phyloP scores from a whole-genome alignment of 352 stramenopile genomes.

The Plasmopara halstedii region DNA sequence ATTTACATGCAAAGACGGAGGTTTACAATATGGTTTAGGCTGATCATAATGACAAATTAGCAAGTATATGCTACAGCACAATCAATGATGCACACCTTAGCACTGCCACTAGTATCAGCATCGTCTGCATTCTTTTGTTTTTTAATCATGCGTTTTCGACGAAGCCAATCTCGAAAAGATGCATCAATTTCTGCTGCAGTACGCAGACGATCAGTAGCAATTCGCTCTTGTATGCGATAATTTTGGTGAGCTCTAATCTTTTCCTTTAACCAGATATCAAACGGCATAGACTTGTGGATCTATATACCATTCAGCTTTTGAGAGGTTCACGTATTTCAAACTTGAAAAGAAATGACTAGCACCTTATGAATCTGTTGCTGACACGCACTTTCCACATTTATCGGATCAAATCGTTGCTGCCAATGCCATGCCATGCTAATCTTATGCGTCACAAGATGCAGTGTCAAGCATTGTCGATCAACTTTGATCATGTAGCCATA shows the following conservation, averaged over 20 bases:
- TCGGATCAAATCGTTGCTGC: slow-evolving; percentile 42
- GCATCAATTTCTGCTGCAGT: slow-evolving; percentile 23
- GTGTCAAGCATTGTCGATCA: slow-evolving; percentile 1
- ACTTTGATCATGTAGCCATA: slow-evolving; percentile 1
- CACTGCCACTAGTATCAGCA: background rate
- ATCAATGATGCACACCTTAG: background rate
- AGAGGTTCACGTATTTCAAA: too few relatives aligned
- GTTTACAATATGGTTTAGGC: slow-evolving; percentile 22
- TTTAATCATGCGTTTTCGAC: slow-evolving; percentile 25
- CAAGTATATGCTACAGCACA: background rate
- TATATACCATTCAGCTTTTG: slow-evolving; percentile 11
- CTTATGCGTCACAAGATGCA: background rate
- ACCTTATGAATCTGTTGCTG: slow-evolving; percentile 46
- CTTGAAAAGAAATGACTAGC: too few relatives aligned
- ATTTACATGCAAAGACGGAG: slow-evolving; percentile 48
- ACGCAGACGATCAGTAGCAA: slow-evolving; percentile 2
- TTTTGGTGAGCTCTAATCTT: slow-evolving; percentile 10
- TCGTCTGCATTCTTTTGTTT: slow-evolving; percentile 8
- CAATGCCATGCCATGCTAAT: slow-evolving; percentile 42
- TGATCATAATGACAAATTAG: background rate
- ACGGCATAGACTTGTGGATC: slow-evolving; percentile 41
- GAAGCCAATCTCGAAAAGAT: slow-evolving; percentile 35
- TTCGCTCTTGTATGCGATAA: background rate
- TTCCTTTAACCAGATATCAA: slow-evolving; percentile 34
- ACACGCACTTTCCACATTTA: slow-evolving; percentile 28